Evolutionary conservation across 306 rosid species (phyloP).

Genomic region (Carpinus fangiana): DNA sequence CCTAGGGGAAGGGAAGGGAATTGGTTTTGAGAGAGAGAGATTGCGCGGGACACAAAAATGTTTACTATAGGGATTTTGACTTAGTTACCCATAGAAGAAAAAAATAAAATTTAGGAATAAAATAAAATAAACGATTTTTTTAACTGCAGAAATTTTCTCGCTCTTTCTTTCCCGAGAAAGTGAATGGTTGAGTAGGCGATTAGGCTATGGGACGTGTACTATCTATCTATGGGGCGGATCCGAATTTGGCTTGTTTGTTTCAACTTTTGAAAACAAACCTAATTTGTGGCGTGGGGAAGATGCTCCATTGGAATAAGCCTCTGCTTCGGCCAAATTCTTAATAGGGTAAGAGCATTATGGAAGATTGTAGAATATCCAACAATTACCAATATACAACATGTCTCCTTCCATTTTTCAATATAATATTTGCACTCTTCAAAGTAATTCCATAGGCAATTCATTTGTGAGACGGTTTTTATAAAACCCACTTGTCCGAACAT

Average conservation of each 20-base stretch:
- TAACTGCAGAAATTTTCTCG: conserved; percentile 42
- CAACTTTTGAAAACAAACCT: background rate
- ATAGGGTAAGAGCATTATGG: no score
- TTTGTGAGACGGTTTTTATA: no score
- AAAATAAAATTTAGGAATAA: background rate
- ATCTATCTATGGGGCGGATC: conserved; percentile 29
- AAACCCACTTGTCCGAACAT: no score
- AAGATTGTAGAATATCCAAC: no score
- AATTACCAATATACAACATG: no score
- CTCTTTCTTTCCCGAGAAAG: conserved; percentile 46
- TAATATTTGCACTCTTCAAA: no score
- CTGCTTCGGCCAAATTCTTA: no score
- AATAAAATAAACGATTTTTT: background rate
- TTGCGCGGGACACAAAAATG: conserved; percentile 50
- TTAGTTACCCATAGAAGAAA: background rate
- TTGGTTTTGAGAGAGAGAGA: conserved; percentile 13
- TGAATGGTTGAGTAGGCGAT: conserved; percentile 30
- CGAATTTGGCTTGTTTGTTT: background rate
- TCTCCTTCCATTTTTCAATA: no score
- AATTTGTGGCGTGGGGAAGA: no score
- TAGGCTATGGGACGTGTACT: conserved; percentile 38
- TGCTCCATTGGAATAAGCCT: no score
- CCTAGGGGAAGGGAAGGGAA: conserved; percentile 32
- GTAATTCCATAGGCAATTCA: no score
- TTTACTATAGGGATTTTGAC: conserved; percentile 25